Conservation (phyloP, 2,329 filamentous ascomycete genomes). For the Sordariomycetes sp. region DNA sequence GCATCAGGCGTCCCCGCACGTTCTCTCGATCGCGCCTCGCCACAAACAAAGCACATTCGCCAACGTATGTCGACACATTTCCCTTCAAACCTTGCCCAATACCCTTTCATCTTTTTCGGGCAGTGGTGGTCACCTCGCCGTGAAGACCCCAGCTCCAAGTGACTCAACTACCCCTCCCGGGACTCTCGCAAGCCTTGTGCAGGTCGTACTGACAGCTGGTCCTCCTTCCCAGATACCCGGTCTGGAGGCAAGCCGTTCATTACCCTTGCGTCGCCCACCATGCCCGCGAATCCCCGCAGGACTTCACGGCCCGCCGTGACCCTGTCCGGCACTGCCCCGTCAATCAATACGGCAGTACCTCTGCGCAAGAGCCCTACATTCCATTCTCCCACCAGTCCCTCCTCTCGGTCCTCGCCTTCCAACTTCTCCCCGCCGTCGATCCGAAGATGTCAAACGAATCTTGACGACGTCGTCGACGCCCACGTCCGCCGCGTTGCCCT, state of each 20-base stretch:
- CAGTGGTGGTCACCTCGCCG: not conserved
- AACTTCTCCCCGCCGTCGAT: conserved; percentile 41
- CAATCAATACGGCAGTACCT: conserved; percentile 39
- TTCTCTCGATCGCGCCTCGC: not conserved
- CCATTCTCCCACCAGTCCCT: conserved; percentile 31
- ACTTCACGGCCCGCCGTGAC: conserved; percentile 21
- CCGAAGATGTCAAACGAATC: conserved; percentile 53
- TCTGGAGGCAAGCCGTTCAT: conserved; percentile 9
- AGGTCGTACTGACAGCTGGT: not conserved
- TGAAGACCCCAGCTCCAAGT: not conserved
- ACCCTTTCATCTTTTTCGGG: not conserved
- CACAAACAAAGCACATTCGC: not conserved
- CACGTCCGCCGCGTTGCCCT: conserved; percentile 56
- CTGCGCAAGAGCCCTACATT: conserved; percentile 62
- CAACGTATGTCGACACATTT: not conserved
- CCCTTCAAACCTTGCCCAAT: not conserved
- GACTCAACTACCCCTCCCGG: not conserved
- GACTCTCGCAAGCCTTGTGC: not conserved
- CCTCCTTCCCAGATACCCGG: conserved; percentile 2
- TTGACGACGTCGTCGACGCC: conserved; percentile 61
- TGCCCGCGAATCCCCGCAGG: conserved; percentile 29
- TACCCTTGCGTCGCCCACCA: conserved; percentile 13
- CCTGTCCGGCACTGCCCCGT: conserved; percentile 26
- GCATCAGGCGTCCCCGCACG: not conserved
- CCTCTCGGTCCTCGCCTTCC: conserved; percentile 19